Conservation (phyloP, 768 basidiomycete species). For the Suillus paluster region DNA sequence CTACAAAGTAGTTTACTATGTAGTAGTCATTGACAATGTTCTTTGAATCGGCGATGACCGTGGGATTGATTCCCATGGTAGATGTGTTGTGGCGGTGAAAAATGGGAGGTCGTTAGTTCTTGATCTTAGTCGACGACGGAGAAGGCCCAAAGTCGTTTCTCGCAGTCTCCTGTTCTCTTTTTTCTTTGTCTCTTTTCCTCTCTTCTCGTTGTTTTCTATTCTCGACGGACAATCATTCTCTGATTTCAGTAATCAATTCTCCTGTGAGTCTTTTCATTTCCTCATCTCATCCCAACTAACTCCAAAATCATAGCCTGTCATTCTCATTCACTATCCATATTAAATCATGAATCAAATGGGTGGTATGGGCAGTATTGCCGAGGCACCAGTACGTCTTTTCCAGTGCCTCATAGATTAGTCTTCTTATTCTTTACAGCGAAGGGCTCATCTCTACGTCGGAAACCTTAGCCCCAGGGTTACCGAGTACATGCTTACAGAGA, state of each 20-base stretch:
- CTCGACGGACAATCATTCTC: slow-evolving; percentile 51
- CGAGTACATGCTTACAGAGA: slow-evolving; percentile 99
- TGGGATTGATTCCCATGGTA: slow-evolving; percentile 25
- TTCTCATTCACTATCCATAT: slow-evolving; percentile 40
- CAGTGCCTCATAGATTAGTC: neutral
- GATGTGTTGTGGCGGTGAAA: slow-evolving; percentile 27
- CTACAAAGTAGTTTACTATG: slow-evolving; percentile 47
- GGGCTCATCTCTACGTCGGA: slow-evolving; percentile 98
- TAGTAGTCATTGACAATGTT: neutral
- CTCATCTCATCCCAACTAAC: slow-evolving; percentile 22
- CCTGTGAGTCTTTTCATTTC: slow-evolving; percentile 33
- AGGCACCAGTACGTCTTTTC: slow-evolving; percentile 68
- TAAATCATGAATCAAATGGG: slow-evolving; percentile 76
- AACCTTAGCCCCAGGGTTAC: slow-evolving; percentile 97
- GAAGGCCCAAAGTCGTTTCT: slow-evolving; percentile 21
- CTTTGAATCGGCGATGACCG: slow-evolving; percentile 23
- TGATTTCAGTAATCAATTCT: slow-evolving; percentile 28
- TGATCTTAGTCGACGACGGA: slow-evolving; percentile 30
- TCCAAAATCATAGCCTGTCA: slow-evolving; percentile 16
- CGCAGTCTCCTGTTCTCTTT: slow-evolving; percentile 31
- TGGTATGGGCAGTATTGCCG: slow-evolving; percentile 64
- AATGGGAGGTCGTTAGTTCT: slow-evolving; percentile 17
- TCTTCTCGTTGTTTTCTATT: slow-evolving; percentile 36
- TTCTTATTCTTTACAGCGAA: slow-evolving; percentile 54
- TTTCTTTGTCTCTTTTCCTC: slow-evolving; percentile 39